Base-by-base conservation (phyloP, 192 early-diverging fungal species). In the Ambispora gerdemannii region DNA sequence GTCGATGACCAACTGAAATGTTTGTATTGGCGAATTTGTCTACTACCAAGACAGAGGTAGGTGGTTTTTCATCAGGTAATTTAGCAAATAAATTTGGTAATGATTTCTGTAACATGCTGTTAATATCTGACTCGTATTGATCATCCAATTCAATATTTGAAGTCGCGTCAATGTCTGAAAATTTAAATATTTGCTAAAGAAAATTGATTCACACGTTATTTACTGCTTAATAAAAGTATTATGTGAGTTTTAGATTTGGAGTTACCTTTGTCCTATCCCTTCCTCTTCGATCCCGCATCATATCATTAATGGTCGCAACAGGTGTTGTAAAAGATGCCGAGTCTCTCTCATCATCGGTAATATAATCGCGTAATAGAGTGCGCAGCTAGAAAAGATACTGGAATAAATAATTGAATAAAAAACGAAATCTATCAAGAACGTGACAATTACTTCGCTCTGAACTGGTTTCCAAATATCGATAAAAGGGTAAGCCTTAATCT, bases 1-100 rank as follows among this genome's bases (percentile, higher is more conserved):
- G 59, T 13, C 80, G 78, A 70, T 92, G 90, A 3, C 88, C 88
- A 25, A 81, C 77, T 10, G 83, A 76, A 1, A 82, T 81, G 17
- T 81, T 75, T 49, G 81, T 82, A 35, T 78, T 77, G 22, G 87
- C 88, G 74, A 88, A 91, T 66, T 85, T 82, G 72, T 92, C 89
- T 52, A 87, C 78, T 11, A 89, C 66, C 34, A 73, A 50, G 17
- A 67, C 61, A 24, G 71, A 61, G 31, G 52, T 25, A 7, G 61
- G 35, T 28, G 59, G 63, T 20, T 47, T 60, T 36, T 73, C 71
- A 35, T 60, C 58, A 20, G 66, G 58, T 52, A 22, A 38, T 52
- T 36, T 61, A 33, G 24, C 30, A 63, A 59, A 70, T 38, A 63
- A n/a, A n/a, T 72, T 70, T 22, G 63, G 56, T 1, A 77, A 49